These are phyloP conservation scores for Candida michaelii DNA, from an alignment of 805 yeast species.

Conservation along the genomic window DNA sequence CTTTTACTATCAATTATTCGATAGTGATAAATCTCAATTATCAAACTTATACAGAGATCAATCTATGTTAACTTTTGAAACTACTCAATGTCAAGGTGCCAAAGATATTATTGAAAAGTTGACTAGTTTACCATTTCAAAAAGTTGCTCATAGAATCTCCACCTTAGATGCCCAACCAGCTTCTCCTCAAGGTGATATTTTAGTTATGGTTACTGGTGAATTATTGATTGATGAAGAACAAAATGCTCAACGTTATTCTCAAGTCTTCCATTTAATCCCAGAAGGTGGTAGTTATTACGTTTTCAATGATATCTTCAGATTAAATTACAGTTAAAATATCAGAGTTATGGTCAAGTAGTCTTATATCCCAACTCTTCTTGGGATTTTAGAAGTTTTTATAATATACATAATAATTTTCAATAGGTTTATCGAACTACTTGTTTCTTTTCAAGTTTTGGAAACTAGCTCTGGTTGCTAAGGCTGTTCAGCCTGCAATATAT, in stretches of 20 bases:
- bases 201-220: conserved; percentile 98
- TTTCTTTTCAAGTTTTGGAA: no score
- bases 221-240: conserved; percentile 90
- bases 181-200: conserved; percentile 84
- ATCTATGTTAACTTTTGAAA: conserved; percentile 96
- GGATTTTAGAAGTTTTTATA: neutral
- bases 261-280: conserved; percentile 94
- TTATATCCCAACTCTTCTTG: neutral
- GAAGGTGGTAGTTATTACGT: conserved; percentile 91
- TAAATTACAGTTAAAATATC: conserved; percentile 65
- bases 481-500: no score
- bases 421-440: no score
- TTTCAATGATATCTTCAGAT: conserved; percentile 94
- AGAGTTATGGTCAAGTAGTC: neutral
- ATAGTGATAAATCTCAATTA: conserved; percentile 85
- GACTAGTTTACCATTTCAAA: conserved; percentile 83
- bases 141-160: conserved; percentile 89
- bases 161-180: conserved; percentile 99
- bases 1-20: conserved; percentile 94
- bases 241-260: conserved; percentile 94
- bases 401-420: conserved; percentile 5
- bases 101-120: conserved; percentile 90
- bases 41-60: conserved; percentile 94
- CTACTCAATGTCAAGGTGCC: conserved; percentile 92
- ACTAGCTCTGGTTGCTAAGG: no score